Evolutionary conservation across 768 basidiomycete species (phyloP).

Genomic region (Pleurotus tuber-regium): DNA sequence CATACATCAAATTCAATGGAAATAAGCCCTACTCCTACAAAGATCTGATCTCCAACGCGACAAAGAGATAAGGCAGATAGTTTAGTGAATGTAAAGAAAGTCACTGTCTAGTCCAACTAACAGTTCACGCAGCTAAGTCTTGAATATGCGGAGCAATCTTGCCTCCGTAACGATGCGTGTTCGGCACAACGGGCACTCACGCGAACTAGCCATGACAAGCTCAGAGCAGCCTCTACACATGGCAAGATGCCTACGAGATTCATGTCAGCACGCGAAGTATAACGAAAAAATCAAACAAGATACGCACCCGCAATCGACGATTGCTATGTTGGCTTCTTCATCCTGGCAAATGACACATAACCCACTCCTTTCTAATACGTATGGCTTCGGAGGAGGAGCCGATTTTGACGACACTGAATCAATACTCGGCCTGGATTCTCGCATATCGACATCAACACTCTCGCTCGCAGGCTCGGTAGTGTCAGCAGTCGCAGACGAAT

Average conservation of each 20-base stretch:
- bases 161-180: conserved; percentile 85
- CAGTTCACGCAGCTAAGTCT: too few relatives aligned
- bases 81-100: too few relatives aligned
- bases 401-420: conserved; percentile 36
- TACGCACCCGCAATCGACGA: conserved; percentile 90
- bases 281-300: not conserved
- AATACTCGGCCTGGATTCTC: conserved; percentile 7
- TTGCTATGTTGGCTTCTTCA: conserved; percentile 89
- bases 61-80: too few relatives aligned
- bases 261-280: not conserved
- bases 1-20: too few relatives aligned
- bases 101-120: too few relatives aligned
- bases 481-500: conserved; percentile 6
- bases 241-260: conserved; percentile 60
- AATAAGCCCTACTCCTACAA: too few relatives aligned
- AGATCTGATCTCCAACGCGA: too few relatives aligned
- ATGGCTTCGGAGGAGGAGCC: conserved; percentile 6
- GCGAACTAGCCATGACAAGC: conserved; percentile 70
- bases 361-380: conserved; percentile 62
- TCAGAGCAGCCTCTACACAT: conserved; percentile 82
- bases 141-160: conserved; percentile 76
- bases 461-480: conserved; percentile 18
- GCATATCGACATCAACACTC: conserved; percentile 18
- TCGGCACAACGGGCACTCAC: conserved; percentile 89
- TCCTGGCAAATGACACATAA: conserved; percentile 93